Evolutionary conservation across 805 yeast species (phyloP), one percentile per base, ranked within the genome.

Genomic region (Yueomyces sinensis): DNA sequence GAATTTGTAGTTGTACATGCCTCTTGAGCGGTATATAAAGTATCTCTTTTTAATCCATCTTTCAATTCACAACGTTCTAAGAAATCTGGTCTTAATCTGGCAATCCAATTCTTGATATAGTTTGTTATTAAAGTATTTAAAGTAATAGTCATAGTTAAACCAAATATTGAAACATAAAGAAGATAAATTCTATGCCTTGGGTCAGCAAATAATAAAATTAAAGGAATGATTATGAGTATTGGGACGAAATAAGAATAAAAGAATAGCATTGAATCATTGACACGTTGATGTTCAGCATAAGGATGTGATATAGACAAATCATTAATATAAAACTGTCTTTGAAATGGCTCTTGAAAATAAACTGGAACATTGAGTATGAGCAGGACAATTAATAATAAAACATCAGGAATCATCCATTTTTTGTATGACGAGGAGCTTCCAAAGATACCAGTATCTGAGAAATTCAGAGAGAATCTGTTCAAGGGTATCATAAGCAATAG

Each of bases 41-140:
- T 60, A 45, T 72, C 62, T 15, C 59, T 44, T 1, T 86, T 77
- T 0, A 87, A 67, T 33, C 62, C 76, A 2, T 58, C 55, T 23
- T 59, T 61, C 4, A 95, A 95, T 16, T 66, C 51, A 55, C 97
- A 89, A 45, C 97, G 68, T 5, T 86, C 82, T 34, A 89, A 58
- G 52, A 87, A 82, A 57, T 89, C 98, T 0, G 98, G 98, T 39
- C 98, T 66, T 41, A 79, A 82, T 50, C 95, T 70, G 4, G 95
- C 96, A 36, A 89, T 72, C 74, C 82, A 74, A 50, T 79, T 75
- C 60, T 89, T 89, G 39, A 83, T 52, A 13, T 76, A 61, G 48
- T 83, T 83, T 3, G 94, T 82, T 34, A 80, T 48, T 20, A 78
- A 61, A 29, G 74, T 65, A 20, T 82, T 73, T 13, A 76, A 57